Evolutionary conservation across 805 yeast genomes (phyloP), one percentile per base, ranked within the genome.

Genomic region (Yamadazyma insecticola): DNA sequence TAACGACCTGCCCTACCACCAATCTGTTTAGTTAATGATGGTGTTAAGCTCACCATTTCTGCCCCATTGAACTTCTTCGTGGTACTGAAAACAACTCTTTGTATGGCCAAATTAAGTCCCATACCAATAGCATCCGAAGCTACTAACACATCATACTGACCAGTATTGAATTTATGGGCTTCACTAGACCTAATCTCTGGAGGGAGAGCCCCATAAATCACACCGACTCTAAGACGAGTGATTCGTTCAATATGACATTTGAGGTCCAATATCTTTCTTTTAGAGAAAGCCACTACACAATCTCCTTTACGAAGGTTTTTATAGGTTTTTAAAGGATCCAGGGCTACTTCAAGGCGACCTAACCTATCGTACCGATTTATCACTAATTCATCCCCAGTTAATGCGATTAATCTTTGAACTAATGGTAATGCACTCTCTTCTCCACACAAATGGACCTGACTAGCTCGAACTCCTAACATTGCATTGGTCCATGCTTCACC

Each of bases 51-150:
- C 6, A 55, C 56, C 37, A 65, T 57, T 11, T 53, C 57, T 10
- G 47, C 50, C 5, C 97, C 97, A 50, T 87, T 75, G 45, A 72
- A 89, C 55, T 92, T 92, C 29, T 53, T 52, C 16, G 73, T 61
- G 1, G 80, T 69, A 12, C 82, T 74, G 50, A 92, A 89, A 1
- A 92, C 71, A 4, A 92, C 73, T 37, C 97, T 63, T 36, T 78
- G 76, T 42, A 92, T 89, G 16, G 84, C 80, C 47, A 92, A 64
- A 50, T 92, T 92, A 32, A 92, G 67, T 0, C 98, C 98, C 97
- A 92, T 90, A 2, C 98, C 98, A 40, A 92, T 78, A 0, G 98
- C 98, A 61, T 92, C 97, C 2, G 96, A 84, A 1, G 98, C 97
- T 5, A 92, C 84, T 22, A 92, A 63, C n/a, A 84, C 70, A 47